Percentiles rank a stretch among this genome's conserved stretches.
These are phyloP conservation scores for Berkeleyomyces basicola DNA, from an alignment of 2,329 filamentous ascomycete species.

Conservation along the genomic window DNA sequence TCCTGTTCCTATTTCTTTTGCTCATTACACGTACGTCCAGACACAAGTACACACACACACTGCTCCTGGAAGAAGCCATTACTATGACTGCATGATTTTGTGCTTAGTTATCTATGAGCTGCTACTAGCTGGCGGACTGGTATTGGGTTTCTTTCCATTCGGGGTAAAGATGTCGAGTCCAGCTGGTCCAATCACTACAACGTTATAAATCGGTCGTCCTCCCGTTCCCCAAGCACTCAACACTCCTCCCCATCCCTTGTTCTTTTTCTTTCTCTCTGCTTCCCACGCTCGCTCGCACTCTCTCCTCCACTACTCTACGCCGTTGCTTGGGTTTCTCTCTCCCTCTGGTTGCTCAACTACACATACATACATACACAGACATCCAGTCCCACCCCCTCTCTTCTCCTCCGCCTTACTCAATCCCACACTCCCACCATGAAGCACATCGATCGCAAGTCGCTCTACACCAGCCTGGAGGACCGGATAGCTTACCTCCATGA, in stretches of 20 bases:
- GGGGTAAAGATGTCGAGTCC: background rate
- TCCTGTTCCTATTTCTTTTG: background rate
- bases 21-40: background rate
- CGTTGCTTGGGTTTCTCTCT: background rate
- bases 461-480: slow-evolving; percentile 54
- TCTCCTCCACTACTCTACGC: background rate
- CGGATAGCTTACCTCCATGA: slow-evolving; percentile 57
- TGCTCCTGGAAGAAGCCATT: background rate
- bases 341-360: background rate
- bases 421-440: slow-evolving; percentile 23
- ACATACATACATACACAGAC: background rate
- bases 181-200: background rate
- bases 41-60: too few species aligned
- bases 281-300: background rate
- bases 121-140: background rate
- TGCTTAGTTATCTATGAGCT: background rate
- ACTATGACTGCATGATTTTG: background rate
- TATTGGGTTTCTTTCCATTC: background rate
- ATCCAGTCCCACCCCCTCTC: background rate
- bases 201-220: background rate
- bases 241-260: background rate
- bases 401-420: background rate
- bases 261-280: background rate
- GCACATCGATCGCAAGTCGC: slow-evolving; percentile 52
- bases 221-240: background rate